Base-by-base conservation (phyloP, 2,329 filamentous ascomycete species). In the Aureobasidium pullulans region DNA sequence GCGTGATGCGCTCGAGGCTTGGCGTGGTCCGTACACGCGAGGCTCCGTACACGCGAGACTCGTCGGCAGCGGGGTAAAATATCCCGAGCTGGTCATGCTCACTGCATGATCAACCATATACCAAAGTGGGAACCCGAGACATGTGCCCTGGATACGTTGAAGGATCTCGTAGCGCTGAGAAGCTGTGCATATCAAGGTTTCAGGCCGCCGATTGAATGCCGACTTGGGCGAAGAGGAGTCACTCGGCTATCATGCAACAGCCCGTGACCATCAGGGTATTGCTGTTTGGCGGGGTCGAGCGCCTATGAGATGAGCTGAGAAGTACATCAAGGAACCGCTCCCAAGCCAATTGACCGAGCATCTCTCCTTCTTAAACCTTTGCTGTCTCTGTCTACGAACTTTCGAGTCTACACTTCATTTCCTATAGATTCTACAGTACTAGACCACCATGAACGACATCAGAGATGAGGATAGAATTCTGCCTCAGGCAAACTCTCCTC, bases 401-500 rank as follows among this genome's bases (percentile, higher is more conserved):
- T 6, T 16, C 9, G 34, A 4, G 6, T 40, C 7, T 52, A 7
- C 7, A 9, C 29, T 7, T 6, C n/a, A 31, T 15, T 11, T 16
- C 28, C 13, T 11, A 7, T 50, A 23, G n/a, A 28, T 39, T 28
- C 19, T 40, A 10, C 15, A n/a, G 11, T 13, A 11, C 9, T 34
- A 15, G 10, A 16, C 2, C 28, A 34, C 13, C n/a, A 54, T 43
- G 50, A 15, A 23, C n/a, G 34, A 7, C 4, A 15, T 8, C n/a
- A 37, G 10, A 15, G 19, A 23, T 8, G 50, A 34, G 10, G 8
- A 6, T 0, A 7, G 2, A 7, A 10, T 56, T 2, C 11, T 42
- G 19, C 37, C 36, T n/a, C 59, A 61, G 19, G 43, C 46, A 23
- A 31, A 60, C 6, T 64, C 62, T 11, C 39, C 60, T n/a, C 57